These are phyloP conservation scores for Globisporangium sylvaticum DNA, from an alignment of 352 stramenopile species.

Conservation along the genomic window DNA sequence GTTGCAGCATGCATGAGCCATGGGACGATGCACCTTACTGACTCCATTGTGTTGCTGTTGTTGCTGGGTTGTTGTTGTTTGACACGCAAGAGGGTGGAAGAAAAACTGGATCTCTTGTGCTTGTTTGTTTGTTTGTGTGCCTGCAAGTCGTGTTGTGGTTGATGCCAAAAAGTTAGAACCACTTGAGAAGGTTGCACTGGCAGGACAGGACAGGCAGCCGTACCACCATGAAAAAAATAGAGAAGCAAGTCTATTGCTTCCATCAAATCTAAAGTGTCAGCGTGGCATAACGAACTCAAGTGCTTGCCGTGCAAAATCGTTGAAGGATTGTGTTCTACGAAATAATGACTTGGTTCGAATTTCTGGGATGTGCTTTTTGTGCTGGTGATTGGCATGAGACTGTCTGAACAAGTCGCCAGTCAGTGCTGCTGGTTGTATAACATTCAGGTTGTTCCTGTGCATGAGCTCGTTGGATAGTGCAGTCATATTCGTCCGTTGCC, in stretches of 20 bases:
- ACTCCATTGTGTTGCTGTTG: background rate
- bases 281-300: background rate
- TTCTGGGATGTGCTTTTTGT: background rate
- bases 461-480: background rate
- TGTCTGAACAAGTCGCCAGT: background rate
- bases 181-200: background rate
- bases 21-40: background rate
- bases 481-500: background rate
- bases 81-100: slow-evolving; percentile 2
- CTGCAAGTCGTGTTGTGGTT: background rate
- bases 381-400: no score
- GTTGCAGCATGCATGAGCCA: background rate
- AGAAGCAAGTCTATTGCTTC: background rate
- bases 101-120: slow-evolving; percentile 6
- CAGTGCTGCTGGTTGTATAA: background rate
- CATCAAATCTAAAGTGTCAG: background rate
- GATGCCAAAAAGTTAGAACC: background rate
- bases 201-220: background rate
- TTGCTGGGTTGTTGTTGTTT: background rate
- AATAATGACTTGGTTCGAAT: background rate
- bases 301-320: background rate
- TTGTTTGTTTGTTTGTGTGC: background rate
- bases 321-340: background rate
- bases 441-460: background rate
- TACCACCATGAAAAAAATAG: background rate